Conservation (phyloP, 179 eudicot genomes). For the Silene noctiflora region DNA sequence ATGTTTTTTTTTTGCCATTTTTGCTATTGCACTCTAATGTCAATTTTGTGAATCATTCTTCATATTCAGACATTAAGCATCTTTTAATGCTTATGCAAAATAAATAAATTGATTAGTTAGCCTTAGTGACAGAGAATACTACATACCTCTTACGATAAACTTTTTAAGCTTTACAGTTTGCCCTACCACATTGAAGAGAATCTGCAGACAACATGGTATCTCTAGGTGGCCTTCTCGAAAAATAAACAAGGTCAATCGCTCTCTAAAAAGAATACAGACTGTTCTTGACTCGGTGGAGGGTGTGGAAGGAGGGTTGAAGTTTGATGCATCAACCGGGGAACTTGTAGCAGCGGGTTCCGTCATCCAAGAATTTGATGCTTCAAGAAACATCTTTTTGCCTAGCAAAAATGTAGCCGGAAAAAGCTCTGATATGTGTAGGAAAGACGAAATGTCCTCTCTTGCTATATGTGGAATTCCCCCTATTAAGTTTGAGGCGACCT, state of each 20-base stretch:
- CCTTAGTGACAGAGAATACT: no score
- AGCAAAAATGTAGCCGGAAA: slow-evolving; percentile 17
- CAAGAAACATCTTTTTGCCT: slow-evolving; percentile 26
- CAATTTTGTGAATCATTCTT: no score
- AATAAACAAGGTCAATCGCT: slow-evolving; percentile 86
- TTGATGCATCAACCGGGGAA: slow-evolving; percentile 66
- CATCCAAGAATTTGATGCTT: slow-evolving; percentile 40
- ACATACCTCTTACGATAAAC: no score
- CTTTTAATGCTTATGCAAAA: no score
- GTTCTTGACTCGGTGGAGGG: slow-evolving; percentile 88
- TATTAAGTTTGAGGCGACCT: slow-evolving; percentile 48
- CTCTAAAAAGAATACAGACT: slow-evolving; percentile 68
- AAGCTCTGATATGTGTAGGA: slow-evolving; percentile 22
- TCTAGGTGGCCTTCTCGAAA: slow-evolving; percentile 96
- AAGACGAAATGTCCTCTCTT: slow-evolving; percentile 22
- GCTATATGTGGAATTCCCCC: slow-evolving; percentile 25
- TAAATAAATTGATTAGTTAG: no score
- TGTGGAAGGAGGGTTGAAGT: slow-evolving; percentile 81
- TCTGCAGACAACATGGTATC: slow-evolving; percentile 90
- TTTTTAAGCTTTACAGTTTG: slow-evolving; percentile 50
- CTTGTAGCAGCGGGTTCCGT: slow-evolving; percentile 60
- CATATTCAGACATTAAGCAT: no score
- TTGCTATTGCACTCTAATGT: no score
- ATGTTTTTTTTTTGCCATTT: no score
- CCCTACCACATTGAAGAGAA: slow-evolving; percentile 88